phyloP scores from a whole-genome alignment of 2,329 filamentous ascomycete species.

The Elsinoe ampelina region DNA sequence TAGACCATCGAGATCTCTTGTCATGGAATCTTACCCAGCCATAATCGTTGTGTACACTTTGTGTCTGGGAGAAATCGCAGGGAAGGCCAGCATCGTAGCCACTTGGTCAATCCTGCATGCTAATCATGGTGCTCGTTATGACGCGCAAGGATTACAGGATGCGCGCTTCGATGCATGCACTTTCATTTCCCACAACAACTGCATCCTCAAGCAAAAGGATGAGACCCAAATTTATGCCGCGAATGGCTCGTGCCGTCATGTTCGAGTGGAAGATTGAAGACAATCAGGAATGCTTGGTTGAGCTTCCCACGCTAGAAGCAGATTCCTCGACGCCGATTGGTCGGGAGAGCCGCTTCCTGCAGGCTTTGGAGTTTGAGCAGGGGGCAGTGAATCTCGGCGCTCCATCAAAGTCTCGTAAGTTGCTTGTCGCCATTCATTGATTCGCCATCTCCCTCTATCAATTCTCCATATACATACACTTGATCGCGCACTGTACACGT shows the following conservation, averaged over 20 bases:
- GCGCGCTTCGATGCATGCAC: not conserved
- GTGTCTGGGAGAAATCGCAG: not conserved
- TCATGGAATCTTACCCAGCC: too few relatives aligned
- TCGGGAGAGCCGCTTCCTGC: constrained; percentile 7
- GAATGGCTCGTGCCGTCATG: not conserved
- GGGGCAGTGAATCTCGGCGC: constrained; percentile 6
- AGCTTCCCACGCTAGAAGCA: constrained; percentile 7
- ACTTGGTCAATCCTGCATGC: constrained; percentile 3
- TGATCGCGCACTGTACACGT: not conserved
- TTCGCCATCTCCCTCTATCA: constrained; percentile 1
- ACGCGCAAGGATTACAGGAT: not conserved
- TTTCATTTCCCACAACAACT: not conserved
- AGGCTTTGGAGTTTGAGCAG: constrained; percentile 8
- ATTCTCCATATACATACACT: constrained; percentile 2
- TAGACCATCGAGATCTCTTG: too few relatives aligned
- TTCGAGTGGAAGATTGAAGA: not conserved
- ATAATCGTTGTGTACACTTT: too few relatives aligned
- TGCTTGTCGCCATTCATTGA: constrained; percentile 1
- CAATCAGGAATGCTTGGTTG: not conserved
- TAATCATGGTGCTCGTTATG: not conserved
- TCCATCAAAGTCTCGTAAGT: not conserved
- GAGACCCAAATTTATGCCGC: constrained; percentile 2
- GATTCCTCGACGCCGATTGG: not conserved
- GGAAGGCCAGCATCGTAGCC: not conserved
- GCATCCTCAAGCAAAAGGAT: not conserved